phyloP scores from a whole-genome alignment of 2,329 filamentous ascomycete species.

The Coniochaeta hoffmannii region DNA sequence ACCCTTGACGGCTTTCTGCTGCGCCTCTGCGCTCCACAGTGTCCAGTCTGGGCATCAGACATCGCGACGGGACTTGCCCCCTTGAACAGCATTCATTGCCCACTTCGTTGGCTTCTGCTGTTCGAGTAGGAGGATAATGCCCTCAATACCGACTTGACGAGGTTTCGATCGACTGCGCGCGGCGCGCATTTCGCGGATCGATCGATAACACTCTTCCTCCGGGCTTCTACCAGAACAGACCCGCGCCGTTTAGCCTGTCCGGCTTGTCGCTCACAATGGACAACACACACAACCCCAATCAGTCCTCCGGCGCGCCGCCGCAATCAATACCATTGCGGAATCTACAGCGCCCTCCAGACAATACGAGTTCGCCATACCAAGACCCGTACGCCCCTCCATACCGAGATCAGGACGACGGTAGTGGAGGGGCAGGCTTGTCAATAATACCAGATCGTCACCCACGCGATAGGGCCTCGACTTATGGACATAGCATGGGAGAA shows the following conservation, averaged over 20 bases:
- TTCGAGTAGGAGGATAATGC: conserved; percentile 1
- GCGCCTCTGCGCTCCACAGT: neutral
- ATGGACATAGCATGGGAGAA: neutral
- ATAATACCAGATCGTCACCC: neutral
- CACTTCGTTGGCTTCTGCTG: neutral
- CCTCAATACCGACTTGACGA: neutral
- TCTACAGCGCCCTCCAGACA: conserved; percentile 30
- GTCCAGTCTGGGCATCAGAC: neutral
- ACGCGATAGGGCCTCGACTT: neutral
- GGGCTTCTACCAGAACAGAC: neutral
- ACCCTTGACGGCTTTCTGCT: neutral
- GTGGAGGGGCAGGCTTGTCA: conserved; percentile 1
- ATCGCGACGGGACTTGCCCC: neutral
- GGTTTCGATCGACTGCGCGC: neutral
- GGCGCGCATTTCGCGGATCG: conserved; percentile 1
- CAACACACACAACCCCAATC: conserved; percentile 19
- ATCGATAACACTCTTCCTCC: neutral
- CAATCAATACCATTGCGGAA: conserved; percentile 68
- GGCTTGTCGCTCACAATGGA: conserved; percentile 11
- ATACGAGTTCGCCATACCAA: conserved; percentile 8
- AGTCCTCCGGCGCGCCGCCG: conserved; percentile 34
- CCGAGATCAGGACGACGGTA: neutral
- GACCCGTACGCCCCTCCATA: neutral
- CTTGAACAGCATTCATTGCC: neutral
- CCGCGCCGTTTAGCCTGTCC: neutral